Evolutionary conservation across 352 stramenopile species (phyloP), one percentile per base, ranked within the genome.

Genomic region (Globisporangium cystogenes): DNA sequence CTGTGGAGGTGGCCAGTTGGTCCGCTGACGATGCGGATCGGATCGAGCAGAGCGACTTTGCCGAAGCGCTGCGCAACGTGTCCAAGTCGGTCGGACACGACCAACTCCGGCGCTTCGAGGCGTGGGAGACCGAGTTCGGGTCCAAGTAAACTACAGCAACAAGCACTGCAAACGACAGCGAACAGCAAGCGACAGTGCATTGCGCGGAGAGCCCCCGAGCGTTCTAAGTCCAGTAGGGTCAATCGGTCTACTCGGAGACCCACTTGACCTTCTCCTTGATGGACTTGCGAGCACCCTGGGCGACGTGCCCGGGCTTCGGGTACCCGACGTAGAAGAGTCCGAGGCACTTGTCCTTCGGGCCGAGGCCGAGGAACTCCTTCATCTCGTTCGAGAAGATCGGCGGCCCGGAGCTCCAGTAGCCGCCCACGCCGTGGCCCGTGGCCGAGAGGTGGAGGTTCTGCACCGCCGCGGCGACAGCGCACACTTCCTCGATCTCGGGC

Each of bases 391-490:
- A 82, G 53, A 74, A 67, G 26, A 76, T 82, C 5, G 76, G 73
- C 10, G 68, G 67, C 0, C 79, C 82, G 3, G 84, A 95, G 70
- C 79, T 92, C 84, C 84, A 95, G 72, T 95, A 95, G n/a, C 75
- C 84, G 20, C 76, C 84, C 21, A 95, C 67, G 39, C 57, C 65
- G 50, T 92, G 70, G 1, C 76, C 74, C 1, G 79, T 75, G 4
- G 84, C 84, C 35, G 74, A 62, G 5, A 94, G 57, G 61, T 94
- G 84, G 72, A 94, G 82, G 68, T 94, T 94, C 59, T 94, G 82
- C 49, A 94, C 82, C 16, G 84, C 84, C 31, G 71, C 87, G 7
- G 84, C 84, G 10, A 87, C 74, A 0, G 82, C 65, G 49, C 74
- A 85, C 33, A 94, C 65, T 52, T 94, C 84, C 65, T 94, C 84